A percentile compares a stretch with the other conserved stretches of the same genome.
phyloP scores from a whole-genome alignment of 352 stramenopile species.

The Phytophthora sp. region DNA sequence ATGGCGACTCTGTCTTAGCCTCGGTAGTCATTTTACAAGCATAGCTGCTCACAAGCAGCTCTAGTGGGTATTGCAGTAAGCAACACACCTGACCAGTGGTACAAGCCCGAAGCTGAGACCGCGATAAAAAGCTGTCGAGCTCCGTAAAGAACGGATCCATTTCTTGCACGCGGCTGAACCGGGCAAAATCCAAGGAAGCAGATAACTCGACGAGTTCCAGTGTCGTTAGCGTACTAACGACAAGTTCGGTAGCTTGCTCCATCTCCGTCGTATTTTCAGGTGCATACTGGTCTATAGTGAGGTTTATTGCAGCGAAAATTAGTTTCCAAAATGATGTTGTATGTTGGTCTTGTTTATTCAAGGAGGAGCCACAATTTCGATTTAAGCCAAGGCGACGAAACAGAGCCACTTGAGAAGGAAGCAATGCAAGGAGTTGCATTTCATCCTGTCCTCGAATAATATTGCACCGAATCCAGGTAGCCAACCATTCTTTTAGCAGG shows the following conservation, averaged over 20 bases:
- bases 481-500: conserved; percentile 51
- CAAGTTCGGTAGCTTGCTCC: conserved; percentile 40
- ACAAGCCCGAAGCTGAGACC: conserved; percentile 18
- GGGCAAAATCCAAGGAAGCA: conserved; percentile 26
- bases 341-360: neutral
- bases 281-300: conserved; percentile 18
- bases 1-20: conserved; percentile 15
- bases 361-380: conserved; percentile 1
- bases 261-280: neutral
- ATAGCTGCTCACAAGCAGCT: conserved; percentile 46
- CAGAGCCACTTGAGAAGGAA: conserved; percentile 60
- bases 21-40: conserved; percentile 32
- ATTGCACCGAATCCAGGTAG: conserved; percentile 52
- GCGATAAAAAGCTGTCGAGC: conserved; percentile 26
- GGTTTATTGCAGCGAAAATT: conserved; percentile 31
- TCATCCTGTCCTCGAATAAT: conserved; percentile 29
- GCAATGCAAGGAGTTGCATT: conserved; percentile 31
- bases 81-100: conserved; percentile 30
- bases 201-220: conserved; percentile 49
- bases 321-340: conserved; percentile 38
- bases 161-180: neutral
- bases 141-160: conserved; percentile 23
- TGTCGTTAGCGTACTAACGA: conserved; percentile 42
- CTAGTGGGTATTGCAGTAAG: conserved; percentile 51
- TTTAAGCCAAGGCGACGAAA: conserved; percentile 42